Conservation (phyloP, 352 stramenopile genomes). For the Phytophthora litchii region DNA sequence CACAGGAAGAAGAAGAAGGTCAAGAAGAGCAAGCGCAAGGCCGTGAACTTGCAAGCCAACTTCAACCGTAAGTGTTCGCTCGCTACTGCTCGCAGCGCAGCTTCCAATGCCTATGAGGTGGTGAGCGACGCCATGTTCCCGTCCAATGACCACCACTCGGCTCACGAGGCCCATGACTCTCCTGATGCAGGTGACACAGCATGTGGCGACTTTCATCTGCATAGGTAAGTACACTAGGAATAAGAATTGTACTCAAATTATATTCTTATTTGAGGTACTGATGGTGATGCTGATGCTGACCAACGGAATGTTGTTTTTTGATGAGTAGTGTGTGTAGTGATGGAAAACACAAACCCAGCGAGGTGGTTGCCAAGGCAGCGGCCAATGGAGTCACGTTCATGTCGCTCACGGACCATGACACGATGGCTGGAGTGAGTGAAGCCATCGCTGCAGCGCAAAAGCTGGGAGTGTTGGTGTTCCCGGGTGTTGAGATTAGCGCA, state of each 20-base stretch:
- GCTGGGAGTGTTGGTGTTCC: slow-evolving; percentile 76
- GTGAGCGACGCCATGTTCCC: slow-evolving; percentile 82
- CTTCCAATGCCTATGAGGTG: slow-evolving; percentile 28
- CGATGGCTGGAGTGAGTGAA: slow-evolving; percentile 80
- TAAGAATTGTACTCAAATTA: slow-evolving; percentile 5
- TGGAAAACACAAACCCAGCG: slow-evolving; percentile 73
- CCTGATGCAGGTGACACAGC: slow-evolving; percentile 61
- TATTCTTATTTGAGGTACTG: slow-evolving; percentile 4
- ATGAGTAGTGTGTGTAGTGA: slow-evolving; percentile 74
- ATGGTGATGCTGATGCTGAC: background rate
- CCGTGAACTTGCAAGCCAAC: slow-evolving; percentile 84
- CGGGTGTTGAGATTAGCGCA: slow-evolving; percentile 86
- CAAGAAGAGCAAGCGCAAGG: slow-evolving; percentile 83
- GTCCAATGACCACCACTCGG: slow-evolving; percentile 56
- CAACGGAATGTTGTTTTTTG: slow-evolving; percentile 9
- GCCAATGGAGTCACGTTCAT: slow-evolving; percentile 83
- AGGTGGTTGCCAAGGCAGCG: slow-evolving; percentile 80
- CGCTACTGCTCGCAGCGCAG: slow-evolving; percentile 1
- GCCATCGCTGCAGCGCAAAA: slow-evolving; percentile 68
- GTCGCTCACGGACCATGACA: slow-evolving; percentile 88
- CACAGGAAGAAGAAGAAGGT: slow-evolving; percentile 74
- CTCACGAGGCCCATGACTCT: slow-evolving; percentile 31
- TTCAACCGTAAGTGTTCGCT: slow-evolving; percentile 84
- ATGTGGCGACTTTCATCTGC: slow-evolving; percentile 83
- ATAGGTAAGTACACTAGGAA: slow-evolving; percentile 57